A percentile compares a stretch with the other conserved stretches of the same genome.
Evolutionary conservation across 2,329 filamentous ascomycete species (phyloP).

Genomic region (Nigrospora oryzae): DNA sequence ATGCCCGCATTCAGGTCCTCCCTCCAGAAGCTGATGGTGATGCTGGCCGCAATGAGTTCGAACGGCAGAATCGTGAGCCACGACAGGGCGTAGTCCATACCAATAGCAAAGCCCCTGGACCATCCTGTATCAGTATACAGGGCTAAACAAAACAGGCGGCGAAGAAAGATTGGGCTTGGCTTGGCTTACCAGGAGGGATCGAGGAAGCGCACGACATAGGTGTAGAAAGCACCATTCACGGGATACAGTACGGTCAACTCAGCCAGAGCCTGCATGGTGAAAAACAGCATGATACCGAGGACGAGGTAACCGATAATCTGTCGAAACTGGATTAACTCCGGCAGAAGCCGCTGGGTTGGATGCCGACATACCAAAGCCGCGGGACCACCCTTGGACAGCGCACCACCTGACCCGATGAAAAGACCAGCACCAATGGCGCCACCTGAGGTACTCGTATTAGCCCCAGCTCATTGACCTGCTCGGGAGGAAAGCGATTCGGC

Average conservation of each 20-base stretch:
- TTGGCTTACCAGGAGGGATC: constrained; percentile 43
- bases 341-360: constrained; percentile 2
- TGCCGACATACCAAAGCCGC: constrained; percentile 24
- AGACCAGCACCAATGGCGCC: constrained; percentile 48
- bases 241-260: constrained; percentile 53
- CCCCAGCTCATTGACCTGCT: not conserved
- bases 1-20: constrained; percentile 40
- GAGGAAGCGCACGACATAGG: constrained; percentile 52
- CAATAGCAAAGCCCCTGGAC: constrained; percentile 39
- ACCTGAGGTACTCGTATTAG: constrained; percentile 14
- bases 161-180: not conserved
- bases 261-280: constrained; percentile 50
- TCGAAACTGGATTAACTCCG: not conserved
- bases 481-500: constrained; percentile 2
- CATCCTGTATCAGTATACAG: not conserved
- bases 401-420: constrained; percentile 59
- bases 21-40: constrained; percentile 47
- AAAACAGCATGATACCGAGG: constrained; percentile 49
- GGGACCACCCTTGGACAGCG: constrained; percentile 54
- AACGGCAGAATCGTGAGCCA: constrained; percentile 43
- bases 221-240: constrained; percentile 54
- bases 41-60: constrained; percentile 43
- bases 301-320: constrained; percentile 41
- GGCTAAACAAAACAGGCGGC: constrained; percentile 1
- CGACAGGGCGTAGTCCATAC: constrained; percentile 42